phyloP scores from a whole-genome alignment of 2,329 filamentous ascomycete genomes.

The Fusarium tricinctum region DNA sequence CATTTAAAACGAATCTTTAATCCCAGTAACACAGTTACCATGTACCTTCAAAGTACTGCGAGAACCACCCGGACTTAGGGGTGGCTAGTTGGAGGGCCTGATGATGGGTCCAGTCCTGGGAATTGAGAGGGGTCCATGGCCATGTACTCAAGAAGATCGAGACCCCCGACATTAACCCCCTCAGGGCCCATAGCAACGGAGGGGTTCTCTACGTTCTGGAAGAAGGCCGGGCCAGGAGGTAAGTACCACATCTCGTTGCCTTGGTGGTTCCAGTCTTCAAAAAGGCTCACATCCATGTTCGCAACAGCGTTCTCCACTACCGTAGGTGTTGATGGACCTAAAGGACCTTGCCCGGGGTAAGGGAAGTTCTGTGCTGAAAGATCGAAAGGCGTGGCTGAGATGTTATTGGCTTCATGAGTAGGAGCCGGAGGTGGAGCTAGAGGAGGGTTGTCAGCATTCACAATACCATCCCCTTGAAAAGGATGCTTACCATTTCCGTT shows the following conservation, averaged over 20 bases:
- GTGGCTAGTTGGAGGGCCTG: constrained; percentile 44
- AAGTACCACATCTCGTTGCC: constrained; percentile 77
- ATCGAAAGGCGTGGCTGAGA: constrained; percentile 75
- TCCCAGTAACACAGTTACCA: neutral
- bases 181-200: constrained; percentile 76
- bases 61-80: neutral
- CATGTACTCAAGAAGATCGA: constrained; percentile 78
- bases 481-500: constrained; percentile 55
- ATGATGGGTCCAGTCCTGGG: constrained; percentile 52
- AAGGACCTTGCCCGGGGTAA: constrained; percentile 64
- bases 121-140: constrained; percentile 68
- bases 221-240: constrained; percentile 73
- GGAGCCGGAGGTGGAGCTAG: constrained; percentile 56
- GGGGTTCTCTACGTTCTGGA: constrained; percentile 73
- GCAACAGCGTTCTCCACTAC: constrained; percentile 51
- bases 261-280: constrained; percentile 69
- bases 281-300: constrained; percentile 59
- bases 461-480: neutral
- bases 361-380: constrained; percentile 68
- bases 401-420: constrained; percentile 61
- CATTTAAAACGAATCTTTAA: neutral
- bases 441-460: constrained; percentile 24
- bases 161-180: constrained; percentile 75
- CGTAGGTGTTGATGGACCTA: constrained; percentile 66
- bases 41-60: neutral